Conservation (phyloP, 1,284 basidiomycete genomes). For the Wolfiporia cocos region DNA sequence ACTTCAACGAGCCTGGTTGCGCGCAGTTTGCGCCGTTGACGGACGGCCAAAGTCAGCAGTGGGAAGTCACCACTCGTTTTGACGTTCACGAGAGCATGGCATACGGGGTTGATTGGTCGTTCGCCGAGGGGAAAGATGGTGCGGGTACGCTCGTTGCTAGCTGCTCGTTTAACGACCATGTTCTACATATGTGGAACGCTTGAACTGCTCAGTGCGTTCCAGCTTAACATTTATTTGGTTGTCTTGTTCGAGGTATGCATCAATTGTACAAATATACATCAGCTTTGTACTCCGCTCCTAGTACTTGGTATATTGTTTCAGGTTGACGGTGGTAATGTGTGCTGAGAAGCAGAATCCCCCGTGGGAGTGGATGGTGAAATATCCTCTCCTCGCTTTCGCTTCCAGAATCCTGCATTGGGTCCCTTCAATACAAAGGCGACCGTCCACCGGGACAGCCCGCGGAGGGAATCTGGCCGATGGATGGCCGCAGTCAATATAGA, state of each 20-base stretch:
- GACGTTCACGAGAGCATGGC: constrained; percentile 82
- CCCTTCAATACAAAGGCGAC: constrained; percentile 60
- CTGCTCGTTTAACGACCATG: constrained; percentile 96
- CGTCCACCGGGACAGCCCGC: constrained; percentile 68
- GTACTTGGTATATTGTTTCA: too few relatives aligned
- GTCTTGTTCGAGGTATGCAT: too few relatives aligned
- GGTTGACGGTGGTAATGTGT: too few relatives aligned
- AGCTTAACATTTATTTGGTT: too few relatives aligned
- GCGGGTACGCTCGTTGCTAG: constrained; percentile 64
- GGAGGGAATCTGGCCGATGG: constrained; percentile 54
- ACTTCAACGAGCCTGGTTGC: constrained; percentile 6
- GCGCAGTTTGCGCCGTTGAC: not conserved
- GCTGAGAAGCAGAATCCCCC: too few relatives aligned
- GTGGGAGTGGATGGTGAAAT: too few relatives aligned
- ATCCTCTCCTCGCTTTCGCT: constrained; percentile 30
- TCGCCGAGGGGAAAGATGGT: constrained; percentile 25
- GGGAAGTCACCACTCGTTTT: constrained; percentile 54
- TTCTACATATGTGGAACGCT: constrained; percentile 76
- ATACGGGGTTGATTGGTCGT: constrained; percentile 96
- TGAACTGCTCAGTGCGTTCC: too few relatives aligned
- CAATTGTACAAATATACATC: too few relatives aligned
- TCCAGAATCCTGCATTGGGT: constrained; percentile 46
- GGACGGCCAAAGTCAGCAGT: constrained; percentile 12
- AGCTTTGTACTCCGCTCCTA: too few relatives aligned
- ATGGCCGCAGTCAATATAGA: constrained; percentile 57